phyloP scores from a whole-genome alignment of 169 alveolate genomes.

The Cryptosporidium ryanae region DNA sequence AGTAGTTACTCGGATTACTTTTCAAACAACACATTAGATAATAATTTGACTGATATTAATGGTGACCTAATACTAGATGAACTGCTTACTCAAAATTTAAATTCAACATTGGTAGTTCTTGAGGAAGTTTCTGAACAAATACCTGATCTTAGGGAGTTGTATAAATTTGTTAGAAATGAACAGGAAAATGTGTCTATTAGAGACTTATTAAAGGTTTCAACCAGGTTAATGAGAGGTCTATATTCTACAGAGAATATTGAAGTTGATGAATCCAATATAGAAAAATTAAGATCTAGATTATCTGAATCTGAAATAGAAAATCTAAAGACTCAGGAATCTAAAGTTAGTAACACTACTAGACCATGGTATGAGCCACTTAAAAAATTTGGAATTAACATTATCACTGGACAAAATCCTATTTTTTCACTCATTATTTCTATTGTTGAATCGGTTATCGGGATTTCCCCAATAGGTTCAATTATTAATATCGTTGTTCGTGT shows the following conservation, averaged over 20 bases:
- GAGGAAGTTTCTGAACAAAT: constrained; percentile 32
- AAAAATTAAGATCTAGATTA: constrained; percentile 17
- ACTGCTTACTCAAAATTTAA: constrained; percentile 14
- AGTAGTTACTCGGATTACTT: constrained; percentile 1
- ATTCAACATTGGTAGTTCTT: constrained; percentile 13
- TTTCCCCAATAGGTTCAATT: constrained; percentile 47
- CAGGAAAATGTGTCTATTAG: constrained; percentile 13
- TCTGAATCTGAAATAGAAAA: constrained; percentile 36
- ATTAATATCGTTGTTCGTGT: constrained; percentile 39
- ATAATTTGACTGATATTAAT: neutral
- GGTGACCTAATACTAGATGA: constrained; percentile 5
- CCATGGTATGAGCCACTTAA: constrained; percentile 67
- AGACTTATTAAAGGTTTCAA: constrained; percentile 19
- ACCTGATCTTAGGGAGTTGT: constrained; percentile 46
- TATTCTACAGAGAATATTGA: neutral
- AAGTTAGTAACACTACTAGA: neutral
- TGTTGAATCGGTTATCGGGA: constrained; percentile 38
- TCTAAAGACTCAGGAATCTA: constrained; percentile 4
- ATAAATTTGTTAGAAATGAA: constrained; percentile 23
- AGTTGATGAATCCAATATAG: constrained; percentile 4
- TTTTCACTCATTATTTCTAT: constrained; percentile 36
- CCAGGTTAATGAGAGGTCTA: constrained; percentile 37
- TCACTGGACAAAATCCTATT: constrained; percentile 30
- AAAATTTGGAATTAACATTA: constrained; percentile 3
- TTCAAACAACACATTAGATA: constrained; percentile 9